Evolutionary conservation across 139 green algal species (phyloP), one percentile per base, ranked within the genome.

Genomic region (Volvox africanus): DNA sequence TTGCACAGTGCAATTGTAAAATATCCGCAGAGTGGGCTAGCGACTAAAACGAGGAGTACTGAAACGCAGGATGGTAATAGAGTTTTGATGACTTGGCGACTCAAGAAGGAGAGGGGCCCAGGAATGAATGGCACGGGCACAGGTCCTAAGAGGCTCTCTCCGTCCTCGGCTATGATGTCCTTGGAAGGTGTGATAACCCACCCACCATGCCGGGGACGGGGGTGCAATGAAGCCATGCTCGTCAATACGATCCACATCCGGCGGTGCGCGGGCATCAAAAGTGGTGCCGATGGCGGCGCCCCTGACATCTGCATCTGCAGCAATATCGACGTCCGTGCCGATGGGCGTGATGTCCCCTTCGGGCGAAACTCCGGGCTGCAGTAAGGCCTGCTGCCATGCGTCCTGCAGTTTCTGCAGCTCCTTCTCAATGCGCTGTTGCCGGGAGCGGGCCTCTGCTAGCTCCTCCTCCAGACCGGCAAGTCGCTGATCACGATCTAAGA

Each of bases 171-270:
- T 55, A 5, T 55, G 44, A 5, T 55, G 44, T 55, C 44, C 44
- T 55, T 55, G 44, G n/a, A n/a, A n/a, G 44, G 44, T 55, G 44
- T 55, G 44, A 9, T 55, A 55, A 55, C 5, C 28, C 75, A n/a
- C n/a, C 61, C 22, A 81, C 75, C 75, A 21, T 55, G 33, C 75
- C 2, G 75, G 75, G 18, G 75, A 81, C 50, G 75, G 33, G 9
- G 33, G 33, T 30, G 30, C 75, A 35, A 81, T 81, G 75, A 81
- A 81, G 75, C 75, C 75, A 24, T 81, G 75, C 11, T 81, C 28
- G 32, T 55, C 75, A 55, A 50, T 55, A 35, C 32, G 17, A 35
- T 35, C 71, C 22, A 24, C 65, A 12, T 73, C 65, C 5, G 44
- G 44, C 44, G 44, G 44, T 55, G 44, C 44, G 44, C 44, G 5